Evolutionary conservation across 306 rosid genomes (phyloP), one percentile per base, ranked within the genome.

Genomic region (Inga leiocalycina): DNA sequence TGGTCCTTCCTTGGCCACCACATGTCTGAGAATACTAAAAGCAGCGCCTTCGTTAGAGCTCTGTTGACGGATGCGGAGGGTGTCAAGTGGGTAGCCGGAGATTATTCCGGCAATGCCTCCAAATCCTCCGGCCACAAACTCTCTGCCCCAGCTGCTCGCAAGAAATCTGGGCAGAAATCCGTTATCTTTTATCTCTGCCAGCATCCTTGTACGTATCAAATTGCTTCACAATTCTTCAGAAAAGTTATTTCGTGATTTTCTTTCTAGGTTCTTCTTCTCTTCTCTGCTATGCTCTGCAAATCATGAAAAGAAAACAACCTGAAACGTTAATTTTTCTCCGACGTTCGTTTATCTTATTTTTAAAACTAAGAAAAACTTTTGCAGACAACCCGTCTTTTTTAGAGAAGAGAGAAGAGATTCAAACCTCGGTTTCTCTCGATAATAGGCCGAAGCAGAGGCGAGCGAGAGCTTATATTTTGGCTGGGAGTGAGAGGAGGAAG

Each of bases 21-120:
- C 86, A 8, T 91, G 83, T 37, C 88, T 88, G 22, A 94, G 85
- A 78, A 94, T 87, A 66, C 6, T 32, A 72, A 81, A 80, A 15
- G 95, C 95, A 57, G 98, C 91, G 32, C 89, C 94, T 20, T 85
- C 74, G 46, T 57, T 71, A 2, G 93, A 82, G 80, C 77, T 54
- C n/a, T 96, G 98, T 51, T 90, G 93, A 62, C 86, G 85, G 75
- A 96, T 41, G 0, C 97, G 84, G 15, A 96, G 86, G 10, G 99
- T 96, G 77, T 96, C 98, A 10, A 96, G 89, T 3, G 97, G 99
- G 72, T 92, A 90, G 48, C 99, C 98, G 7, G 97, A 89, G 51
- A 96, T 14, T 7, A 96, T 48, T 61, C 98, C 97, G 32, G 99
- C 99, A 54, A 87, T 79, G 64, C 99, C 99, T 61, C 99, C 98